Base-by-base conservation (phyloP, 352 stramenopile genomes). In the Pelagophyceae sp. region DNA sequence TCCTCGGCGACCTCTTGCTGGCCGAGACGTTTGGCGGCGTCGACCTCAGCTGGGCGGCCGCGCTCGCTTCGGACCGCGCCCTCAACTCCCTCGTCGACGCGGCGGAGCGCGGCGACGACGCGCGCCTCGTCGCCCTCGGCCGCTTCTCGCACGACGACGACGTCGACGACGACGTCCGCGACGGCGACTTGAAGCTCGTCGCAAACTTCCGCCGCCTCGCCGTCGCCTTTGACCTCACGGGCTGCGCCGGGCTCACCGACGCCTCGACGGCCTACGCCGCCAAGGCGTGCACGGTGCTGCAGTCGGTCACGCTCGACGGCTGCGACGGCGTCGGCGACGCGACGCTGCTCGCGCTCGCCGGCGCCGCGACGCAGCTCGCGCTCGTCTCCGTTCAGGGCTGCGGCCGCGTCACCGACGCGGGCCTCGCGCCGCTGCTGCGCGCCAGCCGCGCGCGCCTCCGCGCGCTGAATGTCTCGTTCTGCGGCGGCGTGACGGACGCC, bases 321-420 rank as follows among this genome's bases (percentile, higher is more conserved):
- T 95, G 91, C 61, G 83, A 87, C 72, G 77, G 89, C 65, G 85
- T 96, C 61, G 90, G 81, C 0, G 91, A 95, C 65, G 79, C 89
- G 31, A 90, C 90, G 0, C 80, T 95, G 0, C 88, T 91, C 74
- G 87, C 86, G 0, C 79, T 91, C 0, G 90, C 88, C 0, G 83
- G 81, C 27, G 74, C 72, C 61, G 87, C 93, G 0, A 82, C 88
- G 51, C 80, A 90, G 45, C 76, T 95, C 0, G 77, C 77, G 3
- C 76, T 91, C 29, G 40, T 91, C 31, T 80, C 77, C 27, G 61
- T 81, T n/a, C 76, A 80, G 67, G 80, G 85, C 63, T 85, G 81
- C 76, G 79, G 35, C 50, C 78, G 79, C 54, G 60, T 87, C 38
- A 83, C 80, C 54, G 82, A 87, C 76, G 64, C 50, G 17, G 80